Conservation (phyloP, 306 rosid genomes). For the Ammopiptanthus mongolicus region DNA sequence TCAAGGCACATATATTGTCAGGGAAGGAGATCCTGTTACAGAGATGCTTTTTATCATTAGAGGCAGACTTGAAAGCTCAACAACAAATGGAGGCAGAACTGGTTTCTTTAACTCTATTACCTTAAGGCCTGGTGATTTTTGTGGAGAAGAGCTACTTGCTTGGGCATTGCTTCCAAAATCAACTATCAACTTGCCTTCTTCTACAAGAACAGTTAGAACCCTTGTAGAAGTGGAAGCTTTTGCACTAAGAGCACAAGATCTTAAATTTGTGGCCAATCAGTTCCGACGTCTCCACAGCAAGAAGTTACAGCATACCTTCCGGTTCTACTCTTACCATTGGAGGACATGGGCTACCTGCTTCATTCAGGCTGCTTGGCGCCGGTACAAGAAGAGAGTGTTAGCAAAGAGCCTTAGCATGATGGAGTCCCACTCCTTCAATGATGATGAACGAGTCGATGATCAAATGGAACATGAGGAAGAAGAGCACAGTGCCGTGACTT, state of each 20-base stretch:
- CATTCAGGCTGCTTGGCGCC: constrained; percentile 86
- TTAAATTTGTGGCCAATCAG: constrained; percentile 89
- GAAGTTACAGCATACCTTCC: constrained; percentile 85
- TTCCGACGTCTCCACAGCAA: constrained; percentile 87
- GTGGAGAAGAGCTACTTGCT: constrained; percentile 91
- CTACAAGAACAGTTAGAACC: constrained; percentile 85
- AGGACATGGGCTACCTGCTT: constrained; percentile 95
- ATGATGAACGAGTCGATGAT: constrained; percentile 24
- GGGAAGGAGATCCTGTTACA: constrained; percentile 92
- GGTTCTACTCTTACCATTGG: constrained; percentile 94
- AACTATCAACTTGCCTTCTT: constrained; percentile 72
- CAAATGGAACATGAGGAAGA: constrained; percentile 23
- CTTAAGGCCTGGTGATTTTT: constrained; percentile 78
- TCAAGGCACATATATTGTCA: constrained; percentile 68
- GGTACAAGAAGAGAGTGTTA: constrained; percentile 52
- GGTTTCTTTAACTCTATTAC: constrained; percentile 87
- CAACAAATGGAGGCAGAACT: constrained; percentile 84
- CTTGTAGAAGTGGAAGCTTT: constrained; percentile 88
- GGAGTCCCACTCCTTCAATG: constrained; percentile 38
- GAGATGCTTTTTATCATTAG: constrained; percentile 90
- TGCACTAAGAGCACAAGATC: constrained; percentile 86
- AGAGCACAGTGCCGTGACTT: constrained; percentile 5
- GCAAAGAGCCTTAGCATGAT: constrained; percentile 55
- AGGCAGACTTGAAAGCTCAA: constrained; percentile 88
- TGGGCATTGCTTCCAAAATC: constrained; percentile 96